Evolutionary conservation across 495 filamentous ascomycete species (phyloP), one percentile per base, ranked within the genome.

Genomic region (Zalerion maritima): DNA sequence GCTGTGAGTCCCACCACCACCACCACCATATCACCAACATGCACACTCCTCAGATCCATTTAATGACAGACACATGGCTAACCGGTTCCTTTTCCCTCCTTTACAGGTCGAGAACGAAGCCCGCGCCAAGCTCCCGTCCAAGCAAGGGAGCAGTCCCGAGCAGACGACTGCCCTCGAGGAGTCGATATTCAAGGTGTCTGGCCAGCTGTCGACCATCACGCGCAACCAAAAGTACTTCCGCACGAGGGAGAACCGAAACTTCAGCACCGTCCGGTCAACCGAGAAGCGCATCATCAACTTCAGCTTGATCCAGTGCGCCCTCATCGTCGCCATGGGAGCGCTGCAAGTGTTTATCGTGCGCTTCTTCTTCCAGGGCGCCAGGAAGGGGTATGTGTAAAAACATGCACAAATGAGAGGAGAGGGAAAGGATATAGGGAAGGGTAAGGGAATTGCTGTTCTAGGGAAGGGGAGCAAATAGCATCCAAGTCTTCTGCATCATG

Each of bases 161-260:
- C 91, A 99, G 48, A 86, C 87, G 8, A 73, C 74, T 26, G 77
- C 71, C 6, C 69, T 99, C 19, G 89, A 96, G 49, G 91, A 99
- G 59, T 91, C 84, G 7, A 80, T 96, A 49, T 81, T 82, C 66
- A 94, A 94, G 59, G 62, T 99, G 29, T 94, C 87, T 4, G 74
- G 80, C 29, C 82, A 91, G 46, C 60, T 99, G 21, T 92, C 84
- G n/a, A 94, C 87, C 31, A 87, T 99, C 49, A 82, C 81, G 11
- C 75, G 91, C 26, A 94, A 93, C 62, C 91, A 99, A 51, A 96
- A 96, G 50, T 96, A 96, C 60, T 99, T 99, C 75, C 81, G 91
- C 18, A 99, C 91, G 2, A 74, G 91, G 38, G 91, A 99, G 64
- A 96, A 99, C 64, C 72, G 91, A 26, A 99, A 99, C 54, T 93